Base-by-base conservation (phyloP, 2,329 filamentous ascomycete genomes). In the Neofusicoccum umdonicola region DNA sequence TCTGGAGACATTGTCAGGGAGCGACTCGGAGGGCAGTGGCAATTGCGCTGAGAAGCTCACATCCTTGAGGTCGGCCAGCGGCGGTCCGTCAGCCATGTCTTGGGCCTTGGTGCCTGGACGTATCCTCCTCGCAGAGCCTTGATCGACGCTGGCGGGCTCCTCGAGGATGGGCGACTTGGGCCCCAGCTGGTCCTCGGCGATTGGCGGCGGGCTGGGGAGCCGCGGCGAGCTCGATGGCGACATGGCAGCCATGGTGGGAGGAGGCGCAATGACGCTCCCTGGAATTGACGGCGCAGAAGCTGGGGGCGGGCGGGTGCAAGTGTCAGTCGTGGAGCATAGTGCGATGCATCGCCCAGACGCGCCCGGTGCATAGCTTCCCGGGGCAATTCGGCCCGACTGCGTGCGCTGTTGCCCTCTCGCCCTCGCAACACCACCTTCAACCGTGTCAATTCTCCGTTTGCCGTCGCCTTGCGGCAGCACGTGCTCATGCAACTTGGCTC, bases 61-160 rank as follows among this genome's bases (percentile, higher is more conserved):
- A 31, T 97, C 91, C 69, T 88, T 87, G 66, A 97, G 81, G 48
- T 94, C 91, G 63, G 97, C 86, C 67, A 98, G 82, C 15, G 95
- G 94, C 69, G 94, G 95, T 0, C 95, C 95, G 67, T 91, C 89
- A 57, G 91, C 90, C 91, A 99, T 98, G 71, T 98, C 92, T 63
- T 87, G 87, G n/a, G 93, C 88, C 76, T 90, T 95, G 50, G 93
- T 97, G 64, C 95, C 95, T 4, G 93, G 93, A 62, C 94, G 90
- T 80, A 99, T 96, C 72, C 95, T 87, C 69, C 95, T 85, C 72
- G 87, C 89, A 22, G 93, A 87, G 71, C 90, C 91, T 71, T 88
- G 87, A 69, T 95, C 90, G 70, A 89, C 83, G 68, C 83, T 83
- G 72, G 77, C 84, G 84, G 76, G 56, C 42, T 51, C 63, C 62